Conservation (phyloP, 108 stramenopile species). For the Fragilariopsis cylindrus region DNA sequence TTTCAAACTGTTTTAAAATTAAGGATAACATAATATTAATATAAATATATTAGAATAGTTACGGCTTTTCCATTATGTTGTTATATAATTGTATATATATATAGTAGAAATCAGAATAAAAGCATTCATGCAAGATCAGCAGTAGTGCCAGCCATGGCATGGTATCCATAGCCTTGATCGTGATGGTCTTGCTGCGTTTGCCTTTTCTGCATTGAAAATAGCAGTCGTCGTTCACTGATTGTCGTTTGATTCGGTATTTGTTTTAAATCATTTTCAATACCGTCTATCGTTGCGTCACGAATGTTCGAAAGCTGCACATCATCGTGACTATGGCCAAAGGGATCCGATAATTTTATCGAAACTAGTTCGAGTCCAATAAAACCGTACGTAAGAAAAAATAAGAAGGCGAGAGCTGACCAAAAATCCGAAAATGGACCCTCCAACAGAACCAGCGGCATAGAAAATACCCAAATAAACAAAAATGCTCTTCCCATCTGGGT, state of each 20-base stretch:
- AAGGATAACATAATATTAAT: no score
- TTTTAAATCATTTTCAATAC: conserved; percentile 41
- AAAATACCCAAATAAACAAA: conserved; percentile 51
- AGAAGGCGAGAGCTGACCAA: conserved; percentile 26
- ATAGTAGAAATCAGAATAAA: no score
- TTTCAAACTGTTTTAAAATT: no score
- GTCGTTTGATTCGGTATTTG: conserved; percentile 4
- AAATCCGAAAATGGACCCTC: conserved; percentile 22
- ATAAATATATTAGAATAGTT: no score
- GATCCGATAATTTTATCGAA: conserved; percentile 41
- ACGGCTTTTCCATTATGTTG: no score
- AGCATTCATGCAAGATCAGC: background rate
- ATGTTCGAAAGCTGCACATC: conserved; percentile 45
- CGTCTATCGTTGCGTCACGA: conserved; percentile 37
- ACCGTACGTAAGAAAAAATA: conserved; percentile 65
- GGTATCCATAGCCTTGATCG: background rate
- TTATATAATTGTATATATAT: no score
- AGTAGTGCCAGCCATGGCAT: conserved; percentile 1
- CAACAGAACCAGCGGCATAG: conserved; percentile 46
- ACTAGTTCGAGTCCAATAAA: conserved; percentile 65
- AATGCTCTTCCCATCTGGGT: conserved; percentile 68
- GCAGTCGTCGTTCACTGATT: conserved; percentile 11
- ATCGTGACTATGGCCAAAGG: conserved; percentile 48
- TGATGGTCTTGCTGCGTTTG: background rate
- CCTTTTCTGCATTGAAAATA: conserved; percentile 1